phyloP scores from a whole-genome alignment of 345 rosid species.

The Ricinus communis region DNA sequence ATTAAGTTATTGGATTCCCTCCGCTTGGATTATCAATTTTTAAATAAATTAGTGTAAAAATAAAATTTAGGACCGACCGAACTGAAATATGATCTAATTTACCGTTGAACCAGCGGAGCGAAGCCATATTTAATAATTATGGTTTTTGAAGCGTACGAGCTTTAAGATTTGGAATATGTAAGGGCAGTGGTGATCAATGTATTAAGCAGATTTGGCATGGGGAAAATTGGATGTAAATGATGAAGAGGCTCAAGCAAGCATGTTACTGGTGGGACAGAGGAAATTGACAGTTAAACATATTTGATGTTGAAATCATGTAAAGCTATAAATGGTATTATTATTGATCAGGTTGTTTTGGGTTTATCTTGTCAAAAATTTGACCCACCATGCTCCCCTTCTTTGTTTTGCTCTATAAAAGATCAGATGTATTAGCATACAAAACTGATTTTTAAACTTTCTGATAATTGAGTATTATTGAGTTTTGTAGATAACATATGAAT shows the following conservation, averaged over 20 bases:
- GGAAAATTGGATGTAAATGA: neutral
- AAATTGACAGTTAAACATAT: neutral
- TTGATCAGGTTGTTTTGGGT: neutral
- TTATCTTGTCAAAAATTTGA: neutral
- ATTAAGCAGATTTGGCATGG: no score
- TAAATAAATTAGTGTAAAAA: no score
- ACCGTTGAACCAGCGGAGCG: no score
- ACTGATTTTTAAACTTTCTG: neutral
- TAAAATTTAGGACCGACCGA: no score
- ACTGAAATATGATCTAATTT: no score
- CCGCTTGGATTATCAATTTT: no score
- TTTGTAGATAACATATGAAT: neutral
- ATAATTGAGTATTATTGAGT: neutral
- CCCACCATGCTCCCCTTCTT: neutral
- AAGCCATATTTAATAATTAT: no score
- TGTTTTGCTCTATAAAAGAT: neutral
- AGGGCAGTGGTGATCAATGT: no score
- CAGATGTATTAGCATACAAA: neutral
- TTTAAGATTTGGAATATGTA: no score
- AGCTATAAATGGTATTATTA: neutral
- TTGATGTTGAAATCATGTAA: slow-evolving; percentile 1
- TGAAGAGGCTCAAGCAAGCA: neutral
- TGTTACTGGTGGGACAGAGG: slow-evolving; percentile 1
- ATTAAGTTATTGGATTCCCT: no score
- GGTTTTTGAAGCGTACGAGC: neutral